These are phyloP conservation scores for Ogataea wickerhamii DNA, from an alignment of 805 yeast genomes.

Conservation along the genomic window DNA sequence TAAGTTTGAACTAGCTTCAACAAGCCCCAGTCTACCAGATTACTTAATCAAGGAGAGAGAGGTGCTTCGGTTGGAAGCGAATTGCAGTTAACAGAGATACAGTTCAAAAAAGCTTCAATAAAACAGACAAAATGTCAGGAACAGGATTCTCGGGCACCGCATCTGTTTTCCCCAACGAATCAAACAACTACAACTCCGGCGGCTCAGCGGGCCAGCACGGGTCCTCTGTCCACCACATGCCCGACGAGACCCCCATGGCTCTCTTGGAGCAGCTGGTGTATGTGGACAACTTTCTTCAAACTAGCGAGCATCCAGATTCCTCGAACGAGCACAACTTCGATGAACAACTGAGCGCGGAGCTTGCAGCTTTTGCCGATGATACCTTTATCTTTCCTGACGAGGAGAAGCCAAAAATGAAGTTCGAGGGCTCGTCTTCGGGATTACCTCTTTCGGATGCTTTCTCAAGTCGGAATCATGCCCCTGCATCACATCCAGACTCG, in stretches of 20 bases:
- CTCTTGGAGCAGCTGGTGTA: conserved; percentile 74
- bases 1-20: too few relatives aligned
- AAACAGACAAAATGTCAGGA: background rate
- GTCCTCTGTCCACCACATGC: conserved; percentile 3
- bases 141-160: background rate
- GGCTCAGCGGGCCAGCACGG: background rate
- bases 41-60: too few relatives aligned
- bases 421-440: conserved; percentile 10
- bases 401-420: conserved; percentile 51
- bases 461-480: conserved; percentile 4
- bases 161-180: background rate
- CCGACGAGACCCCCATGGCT: conserved; percentile 39
- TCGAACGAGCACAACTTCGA: conserved; percentile 41
- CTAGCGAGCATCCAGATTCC: conserved; percentile 34
- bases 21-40: too few relatives aligned
- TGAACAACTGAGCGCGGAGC: conserved; percentile 56
- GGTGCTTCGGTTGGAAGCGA: too few relatives aligned
- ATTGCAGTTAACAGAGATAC: too few relatives aligned
- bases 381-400: conserved; percentile 80
- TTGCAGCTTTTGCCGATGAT: conserved; percentile 81
- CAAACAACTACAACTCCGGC: background rate
- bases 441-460: conserved; percentile 4
- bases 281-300: conserved; percentile 71
- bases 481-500: conserved; percentile 1
- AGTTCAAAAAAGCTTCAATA: too few relatives aligned